phyloP scores from a whole-genome alignment of 345 rosid genomes.

The Turritis glabra region DNA sequence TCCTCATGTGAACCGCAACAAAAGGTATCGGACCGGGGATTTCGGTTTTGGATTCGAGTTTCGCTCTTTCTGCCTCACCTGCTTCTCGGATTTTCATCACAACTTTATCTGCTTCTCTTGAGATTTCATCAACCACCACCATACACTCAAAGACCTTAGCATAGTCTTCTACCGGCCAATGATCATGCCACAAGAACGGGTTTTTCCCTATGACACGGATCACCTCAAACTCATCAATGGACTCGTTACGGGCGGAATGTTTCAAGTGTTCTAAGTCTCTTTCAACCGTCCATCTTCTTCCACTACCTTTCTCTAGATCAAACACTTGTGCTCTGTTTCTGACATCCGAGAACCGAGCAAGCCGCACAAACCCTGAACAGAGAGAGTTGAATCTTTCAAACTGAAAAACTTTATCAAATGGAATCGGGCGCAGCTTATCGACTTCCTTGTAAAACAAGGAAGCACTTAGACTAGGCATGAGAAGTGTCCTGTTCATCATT shows the following conservation, averaged over 20 bases:
- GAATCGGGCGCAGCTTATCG: conserved; percentile 73
- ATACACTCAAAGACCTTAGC: conserved; percentile 88
- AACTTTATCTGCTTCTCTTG: conserved; percentile 75
- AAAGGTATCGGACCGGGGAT: conserved; percentile 40
- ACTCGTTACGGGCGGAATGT: conserved; percentile 34
- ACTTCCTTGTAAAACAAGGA: conserved; percentile 92
- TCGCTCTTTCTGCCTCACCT: conserved; percentile 44
- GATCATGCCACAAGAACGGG: conserved; percentile 98
- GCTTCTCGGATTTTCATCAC: conserved; percentile 65
- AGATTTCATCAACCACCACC: conserved; percentile 69
- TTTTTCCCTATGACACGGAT: conserved; percentile 75
- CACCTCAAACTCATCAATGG: conserved; percentile 61
- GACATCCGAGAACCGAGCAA: conserved; percentile 63
- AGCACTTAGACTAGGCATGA: conserved; percentile 93
- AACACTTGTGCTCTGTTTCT: conserved; percentile 44
- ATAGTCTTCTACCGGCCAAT: conserved; percentile 92
- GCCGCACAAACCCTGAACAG: conserved; percentile 68
- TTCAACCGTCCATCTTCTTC: conserved; percentile 87
- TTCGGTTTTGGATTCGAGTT: conserved; percentile 18
- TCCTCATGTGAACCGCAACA: conserved; percentile 93
- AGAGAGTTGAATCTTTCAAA: conserved; percentile 71
- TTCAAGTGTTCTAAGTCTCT: conserved; percentile 79
- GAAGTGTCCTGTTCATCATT: conserved; percentile 78
- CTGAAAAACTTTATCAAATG: conserved; percentile 76
- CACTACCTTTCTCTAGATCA: conserved; percentile 87